Evolutionary conservation across 176 grass and related monocot genomes (phyloP), one percentile per base, ranked within the genome.

Genomic region (Luzula sylvatica): DNA sequence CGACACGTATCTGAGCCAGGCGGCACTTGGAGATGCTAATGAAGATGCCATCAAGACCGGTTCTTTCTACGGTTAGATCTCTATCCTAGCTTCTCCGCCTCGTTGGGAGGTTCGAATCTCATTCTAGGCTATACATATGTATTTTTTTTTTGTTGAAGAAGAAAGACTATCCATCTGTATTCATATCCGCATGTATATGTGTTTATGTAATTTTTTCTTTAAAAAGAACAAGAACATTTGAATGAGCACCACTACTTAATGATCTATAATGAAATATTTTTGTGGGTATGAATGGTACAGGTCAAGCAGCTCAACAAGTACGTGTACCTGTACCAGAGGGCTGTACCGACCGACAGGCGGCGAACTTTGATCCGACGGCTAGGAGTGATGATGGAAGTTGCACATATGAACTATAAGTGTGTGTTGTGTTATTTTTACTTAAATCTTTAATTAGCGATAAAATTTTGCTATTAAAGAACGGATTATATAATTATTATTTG

Each of bases 361-460:
- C 20, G n/a, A 87, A 87, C 76, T 94, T 69, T 15, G 83, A 95
- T 61, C 80, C 83, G 3, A 78, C 66, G 39, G 78, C 83, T 23
- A 87, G 88, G 73, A 87, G 85, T 61, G 78, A 87, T 40, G 80
- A 95, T 42, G 89, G 80, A 27, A 88, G 49, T 72, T 88, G 89
- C 70, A 26, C 74, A n/a, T 94, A 87, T 68, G 81, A 51, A 26
- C 51, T 79, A 7, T 65, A 56, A 65, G 26, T 65, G 71, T 35
- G 69, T 60, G 61, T n/a, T n/a, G n/a, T 40, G 72, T 43, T 35
- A 54, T 42, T 66, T 58, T 55, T 23, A 60, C 29, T 60, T 71
- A 56, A 52, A 7, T 9, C 11, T 52, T 40, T 6, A 40, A 5
- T 40, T 6, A 11, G 35, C 7, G 7, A 40, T 46, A 46, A 46